A percentile compares a stretch with the other conserved stretches of the same genome.
Conservation (phyloP, 2,329 filamentous ascomycete genomes). For the Aureobasidium sp. region DNA sequence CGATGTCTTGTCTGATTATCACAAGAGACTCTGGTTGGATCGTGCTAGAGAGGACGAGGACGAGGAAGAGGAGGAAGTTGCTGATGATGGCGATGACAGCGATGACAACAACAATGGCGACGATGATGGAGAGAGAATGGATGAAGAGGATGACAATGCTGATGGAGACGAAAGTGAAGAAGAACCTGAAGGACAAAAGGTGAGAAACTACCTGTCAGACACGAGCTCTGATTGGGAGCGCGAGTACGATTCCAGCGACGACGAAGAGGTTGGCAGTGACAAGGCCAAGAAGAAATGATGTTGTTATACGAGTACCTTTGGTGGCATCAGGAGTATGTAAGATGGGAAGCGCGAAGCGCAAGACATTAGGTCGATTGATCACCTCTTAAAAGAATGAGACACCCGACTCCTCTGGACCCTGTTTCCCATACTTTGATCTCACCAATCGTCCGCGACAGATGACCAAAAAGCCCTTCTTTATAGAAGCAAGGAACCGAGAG, state of each 20-base stretch:
- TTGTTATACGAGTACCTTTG: background rate
- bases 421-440: too few species aligned
- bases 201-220: background rate
- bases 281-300: background rate
- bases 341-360: background rate
- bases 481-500: too few species aligned
- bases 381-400: background rate
- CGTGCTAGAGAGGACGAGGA: background rate
- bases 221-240: background rate
- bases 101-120: background rate
- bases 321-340: background rate
- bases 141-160: background rate
- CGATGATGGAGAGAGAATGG: background rate
- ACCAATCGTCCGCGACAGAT: too few species aligned
- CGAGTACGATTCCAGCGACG: background rate
- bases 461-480: too few species aligned
- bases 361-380: background rate
- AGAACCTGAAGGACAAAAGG: background rate
- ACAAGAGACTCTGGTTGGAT: background rate
- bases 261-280: background rate
- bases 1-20: background rate
- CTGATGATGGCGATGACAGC: background rate
- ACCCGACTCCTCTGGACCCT: too few species aligned
- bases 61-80: background rate
- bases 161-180: background rate